Conservation (phyloP, 73 alveolate genomes). For the Paramecium caudatum region DNA sequence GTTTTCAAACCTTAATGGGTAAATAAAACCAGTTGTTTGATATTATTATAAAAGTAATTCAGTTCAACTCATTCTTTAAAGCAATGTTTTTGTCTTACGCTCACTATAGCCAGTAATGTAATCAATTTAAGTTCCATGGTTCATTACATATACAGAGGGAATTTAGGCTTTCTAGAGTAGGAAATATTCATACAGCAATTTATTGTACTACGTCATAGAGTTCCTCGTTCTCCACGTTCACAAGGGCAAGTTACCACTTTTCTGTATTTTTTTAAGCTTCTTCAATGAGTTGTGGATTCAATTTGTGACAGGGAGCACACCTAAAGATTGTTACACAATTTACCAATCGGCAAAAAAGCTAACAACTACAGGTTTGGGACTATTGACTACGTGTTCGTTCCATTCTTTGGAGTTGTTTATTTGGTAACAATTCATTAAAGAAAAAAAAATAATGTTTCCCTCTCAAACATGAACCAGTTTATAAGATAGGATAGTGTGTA, state of each 20-base stretch:
- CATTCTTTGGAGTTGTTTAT: constrained; percentile 23
- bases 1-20: neutral
- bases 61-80: constrained; percentile 23
- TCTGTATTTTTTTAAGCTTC: constrained; percentile 45
- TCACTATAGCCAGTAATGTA: constrained; percentile 40
- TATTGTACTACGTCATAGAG: constrained; percentile 17
- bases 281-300: constrained; percentile 31
- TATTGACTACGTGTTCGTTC: neutral
- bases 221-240: constrained; percentile 36
- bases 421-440: constrained; percentile 31
- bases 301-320: constrained; percentile 55
- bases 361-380: constrained; percentile 35
- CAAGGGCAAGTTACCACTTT: constrained; percentile 33
- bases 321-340: neutral
- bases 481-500: constrained; percentile 31
- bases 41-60: neutral
- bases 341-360: constrained; percentile 61
- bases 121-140: constrained; percentile 14
- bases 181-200: constrained; percentile 31
- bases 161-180: constrained; percentile 37
- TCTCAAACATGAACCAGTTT: constrained; percentile 29
- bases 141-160: constrained; percentile 40
- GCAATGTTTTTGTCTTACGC: constrained; percentile 6
- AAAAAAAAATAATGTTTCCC: constrained; percentile 19
- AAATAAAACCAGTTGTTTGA: constrained; percentile 36